A percentile compares a stretch with the other conserved stretches of the same genome.
Conservation (phyloP, 495 filamentous ascomycete species). For the Lasiosphaeria ovina region DNA sequence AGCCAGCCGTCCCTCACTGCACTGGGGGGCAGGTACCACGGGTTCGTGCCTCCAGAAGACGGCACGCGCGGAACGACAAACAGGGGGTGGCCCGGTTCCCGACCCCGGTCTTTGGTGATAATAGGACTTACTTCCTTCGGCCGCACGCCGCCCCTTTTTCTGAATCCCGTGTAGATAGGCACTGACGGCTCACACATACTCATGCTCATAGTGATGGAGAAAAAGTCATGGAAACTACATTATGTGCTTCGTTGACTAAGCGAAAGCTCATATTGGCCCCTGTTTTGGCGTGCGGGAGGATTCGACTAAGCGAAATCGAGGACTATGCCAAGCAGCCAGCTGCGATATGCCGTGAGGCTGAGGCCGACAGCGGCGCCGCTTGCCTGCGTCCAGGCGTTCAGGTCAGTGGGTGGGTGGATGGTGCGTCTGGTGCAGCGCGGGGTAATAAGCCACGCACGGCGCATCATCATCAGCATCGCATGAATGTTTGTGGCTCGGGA, state of each 20-base stretch:
- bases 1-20: no score
- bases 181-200: no score
- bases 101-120: no score
- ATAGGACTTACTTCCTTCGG: no score
- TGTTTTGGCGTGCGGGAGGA: conserved; percentile 6
- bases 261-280: not conserved
- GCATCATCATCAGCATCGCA: not conserved
- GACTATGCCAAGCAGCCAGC: not conserved
- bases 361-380: conserved; percentile 5
- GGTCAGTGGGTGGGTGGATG: no score
- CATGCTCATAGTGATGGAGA: no score
- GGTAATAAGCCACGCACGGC: not conserved
- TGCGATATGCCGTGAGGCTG: conserved; percentile 15
- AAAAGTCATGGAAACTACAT: not conserved
- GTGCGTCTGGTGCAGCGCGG: not conserved
- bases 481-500: conserved; percentile 1
- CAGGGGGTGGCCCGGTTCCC: no score
- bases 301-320: conserved; percentile 5
- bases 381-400: not conserved
- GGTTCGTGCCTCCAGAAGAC: no score
- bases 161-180: no score
- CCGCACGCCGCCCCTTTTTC: no score
- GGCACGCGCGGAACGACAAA: no score
- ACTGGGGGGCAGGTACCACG: no score
- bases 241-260: not conserved